Evolutionary conservation across 805 yeast species (phyloP), one percentile per base, ranked within the genome.

Genomic region (Yarrowia porcina): DNA sequence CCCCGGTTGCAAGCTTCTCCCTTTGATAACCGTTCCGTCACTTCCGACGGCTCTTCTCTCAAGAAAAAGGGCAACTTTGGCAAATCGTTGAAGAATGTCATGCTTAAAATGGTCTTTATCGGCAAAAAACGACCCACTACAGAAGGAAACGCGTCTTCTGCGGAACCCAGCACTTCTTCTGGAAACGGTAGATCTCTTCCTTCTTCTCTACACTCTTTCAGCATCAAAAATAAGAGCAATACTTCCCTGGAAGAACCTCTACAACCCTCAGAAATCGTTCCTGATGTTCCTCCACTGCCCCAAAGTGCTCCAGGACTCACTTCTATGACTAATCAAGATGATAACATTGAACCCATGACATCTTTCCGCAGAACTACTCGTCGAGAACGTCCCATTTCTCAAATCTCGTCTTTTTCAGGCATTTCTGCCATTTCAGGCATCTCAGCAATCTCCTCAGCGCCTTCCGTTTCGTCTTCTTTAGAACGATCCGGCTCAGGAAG

Each of bases 401-500:
- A 79, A 39, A 69, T 83, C 0, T 83, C 87, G 0, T 39, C 61
- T 1, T 74, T 79, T n/a, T 80, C 83, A 0, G 77, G 79, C 3
- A 73, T 77, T 39, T 83, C 87, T 0, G 86, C 83, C 63, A 77
- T 80, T 42, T 82, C 86, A 0, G 80, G 82, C 4, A 73, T 73
- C 36, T 69, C 71, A 2, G 70, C 66, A 50, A 18, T 67, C 13
- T 69, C 71, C 9, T 67, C 71, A 3, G 66, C 66, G 11, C 63
- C 64, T 10, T 68, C 71, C 8, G 64, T 65, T 12, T 44, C 49
- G 15, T 68, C 71, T 7, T 68, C 62, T n/a, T 15, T 63, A 5
- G 54, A 63, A 21, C 32, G 69, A 45, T 20, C 50, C 12, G 64
- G 61, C 9, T 54, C 44, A n/a, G 61, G 44, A 21, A 35, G 50